A percentile compares a stretch with the other conserved stretches of the same genome.
Conservation (phyloP, 257 asterid genomes). For the Solanum infundibuliforme region DNA sequence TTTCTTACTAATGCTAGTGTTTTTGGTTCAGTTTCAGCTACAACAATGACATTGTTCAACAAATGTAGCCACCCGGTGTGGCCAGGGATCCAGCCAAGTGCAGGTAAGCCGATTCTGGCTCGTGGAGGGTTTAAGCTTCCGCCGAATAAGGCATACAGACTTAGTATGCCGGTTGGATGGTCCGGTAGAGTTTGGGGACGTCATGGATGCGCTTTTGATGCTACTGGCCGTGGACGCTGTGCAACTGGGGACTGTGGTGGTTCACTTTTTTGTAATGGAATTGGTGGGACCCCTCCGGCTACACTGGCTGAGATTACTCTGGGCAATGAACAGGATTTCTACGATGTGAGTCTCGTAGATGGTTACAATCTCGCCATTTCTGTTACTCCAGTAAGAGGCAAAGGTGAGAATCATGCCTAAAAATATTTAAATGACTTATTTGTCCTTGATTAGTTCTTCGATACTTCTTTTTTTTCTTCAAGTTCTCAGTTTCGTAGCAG, state of each 20-base stretch:
- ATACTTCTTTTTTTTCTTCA: not conserved
- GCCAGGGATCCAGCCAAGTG: constrained; percentile 84
- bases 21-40: constrained; percentile 17
- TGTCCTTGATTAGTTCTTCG: not conserved
- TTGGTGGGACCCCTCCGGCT: constrained; percentile 90
- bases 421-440: not conserved
- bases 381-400: constrained; percentile 57
- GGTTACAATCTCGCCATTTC: constrained; percentile 89
- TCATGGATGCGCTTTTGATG: constrained; percentile 71
- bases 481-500: not conserved
- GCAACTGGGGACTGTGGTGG: constrained; percentile 98
- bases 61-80: constrained; percentile 77
- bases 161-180: constrained; percentile 65
- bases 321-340: constrained; percentile 73
- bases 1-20: not conserved
- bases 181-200: constrained; percentile 97
- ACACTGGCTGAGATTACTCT: constrained; percentile 83
- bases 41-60: constrained; percentile 66
- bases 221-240: constrained; percentile 63
- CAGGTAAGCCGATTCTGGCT: constrained; percentile 60
- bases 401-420: constrained; percentile 24
- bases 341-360: constrained; percentile 91
- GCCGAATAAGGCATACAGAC: constrained; percentile 41
- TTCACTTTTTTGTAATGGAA: constrained; percentile 66
- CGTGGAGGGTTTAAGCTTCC: constrained; percentile 73